phyloP scores from a whole-genome alignment of 495 filamentous ascomycete genomes.

The Penicillium fimorum region DNA sequence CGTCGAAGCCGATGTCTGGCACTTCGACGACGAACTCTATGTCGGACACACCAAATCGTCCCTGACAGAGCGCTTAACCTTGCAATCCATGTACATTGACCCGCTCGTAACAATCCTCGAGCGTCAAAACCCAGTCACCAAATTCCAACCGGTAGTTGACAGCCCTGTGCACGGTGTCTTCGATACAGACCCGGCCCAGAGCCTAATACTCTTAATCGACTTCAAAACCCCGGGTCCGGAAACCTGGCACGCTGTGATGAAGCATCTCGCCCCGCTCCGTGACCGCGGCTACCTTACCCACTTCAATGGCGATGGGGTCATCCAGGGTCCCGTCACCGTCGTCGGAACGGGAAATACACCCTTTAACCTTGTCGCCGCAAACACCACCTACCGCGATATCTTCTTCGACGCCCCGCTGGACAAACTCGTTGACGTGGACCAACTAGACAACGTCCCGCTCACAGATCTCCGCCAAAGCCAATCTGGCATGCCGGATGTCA shows the following conservation, averaged over 20 bases:
- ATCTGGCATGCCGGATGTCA: conserved; percentile 34
- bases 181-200: conserved; percentile 55
- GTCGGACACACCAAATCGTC: conserved; percentile 53
- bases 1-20: conserved; percentile 89
- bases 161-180: conserved; percentile 39
- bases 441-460: neutral
- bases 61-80: conserved; percentile 48
- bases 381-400: conserved; percentile 51
- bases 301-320: conserved; percentile 48
- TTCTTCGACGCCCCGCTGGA: conserved; percentile 65
- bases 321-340: conserved; percentile 64
- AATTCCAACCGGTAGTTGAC: conserved; percentile 28
- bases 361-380: conserved; percentile 57
- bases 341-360: conserved; percentile 79
- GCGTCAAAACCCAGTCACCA: conserved; percentile 44
- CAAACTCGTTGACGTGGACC: conserved; percentile 27
- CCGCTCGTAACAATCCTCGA: conserved; percentile 54
- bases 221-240: conserved; percentile 57
- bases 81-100: conserved; percentile 55
- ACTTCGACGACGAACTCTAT: conserved; percentile 64
- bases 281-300: conserved; percentile 61
- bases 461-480: conserved; percentile 35
- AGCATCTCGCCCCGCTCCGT: conserved; percentile 65
- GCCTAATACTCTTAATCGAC: conserved; percentile 68
- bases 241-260: conserved; percentile 53